These are phyloP conservation scores for Castanospermum australe DNA, from an alignment of 306 rosid genomes.

Conservation along the genomic window DNA sequence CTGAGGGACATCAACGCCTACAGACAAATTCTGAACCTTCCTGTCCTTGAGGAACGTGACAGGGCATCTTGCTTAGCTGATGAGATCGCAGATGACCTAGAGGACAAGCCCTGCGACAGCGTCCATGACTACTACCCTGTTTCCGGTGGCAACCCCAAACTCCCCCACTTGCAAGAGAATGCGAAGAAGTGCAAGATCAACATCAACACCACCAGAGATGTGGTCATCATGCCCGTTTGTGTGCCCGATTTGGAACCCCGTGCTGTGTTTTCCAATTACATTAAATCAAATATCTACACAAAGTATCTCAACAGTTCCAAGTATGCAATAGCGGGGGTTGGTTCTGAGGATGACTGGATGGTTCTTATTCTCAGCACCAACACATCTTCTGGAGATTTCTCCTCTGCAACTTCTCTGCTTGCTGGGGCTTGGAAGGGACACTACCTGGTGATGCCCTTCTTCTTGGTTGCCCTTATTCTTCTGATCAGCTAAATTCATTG, in stretches of 20 bases:
- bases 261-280: constrained; percentile 43
- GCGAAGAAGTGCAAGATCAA: constrained; percentile 48
- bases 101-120: constrained; percentile 41
- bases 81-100: constrained; percentile 47
- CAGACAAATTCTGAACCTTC: constrained; percentile 43
- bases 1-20: constrained; percentile 66
- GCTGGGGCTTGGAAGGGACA: background rate
- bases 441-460: background rate
- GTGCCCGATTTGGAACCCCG: constrained; percentile 32
- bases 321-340: constrained; percentile 63
- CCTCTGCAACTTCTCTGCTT: constrained; percentile 42
- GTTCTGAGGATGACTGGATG: constrained; percentile 71
- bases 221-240: constrained; percentile 60
- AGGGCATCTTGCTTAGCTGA: constrained; percentile 64
- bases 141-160: constrained; percentile 3
- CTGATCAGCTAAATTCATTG: background rate
- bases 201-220: constrained; percentile 46
- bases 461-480: constrained; percentile 10
- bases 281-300: constrained; percentile 23
- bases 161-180: constrained; percentile 35
- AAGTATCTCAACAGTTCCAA: constrained; percentile 57
- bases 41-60: constrained; percentile 28
- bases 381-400: constrained; percentile 43
- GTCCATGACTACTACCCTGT: constrained; percentile 32
- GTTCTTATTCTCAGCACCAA: constrained; percentile 57